These are phyloP conservation scores for Sextonia rubra DNA, from an alignment of 164 flowering plant genomes.

Conservation along the genomic window DNA sequence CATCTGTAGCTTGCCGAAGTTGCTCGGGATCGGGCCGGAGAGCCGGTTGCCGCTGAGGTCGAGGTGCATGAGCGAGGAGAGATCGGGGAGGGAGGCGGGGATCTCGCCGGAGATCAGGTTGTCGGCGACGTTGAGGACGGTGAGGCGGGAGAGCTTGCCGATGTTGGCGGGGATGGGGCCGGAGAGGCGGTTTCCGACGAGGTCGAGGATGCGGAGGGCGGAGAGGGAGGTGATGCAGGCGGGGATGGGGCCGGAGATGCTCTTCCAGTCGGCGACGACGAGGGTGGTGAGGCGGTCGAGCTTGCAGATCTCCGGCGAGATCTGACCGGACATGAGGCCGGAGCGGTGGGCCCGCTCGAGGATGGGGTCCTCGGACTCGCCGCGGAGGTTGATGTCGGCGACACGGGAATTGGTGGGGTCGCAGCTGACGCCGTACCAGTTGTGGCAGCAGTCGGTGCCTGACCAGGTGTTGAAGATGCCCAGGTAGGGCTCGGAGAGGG, in stretches of 20 bases:
- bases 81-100: conserved; percentile 47
- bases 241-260: conserved; percentile 67
- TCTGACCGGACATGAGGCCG: conserved; percentile 77
- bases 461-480: conserved; percentile 86
- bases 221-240: conserved; percentile 50
- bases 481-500: conserved; percentile 56
- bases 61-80: conserved; percentile 59
- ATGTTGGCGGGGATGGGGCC: conserved; percentile 60
- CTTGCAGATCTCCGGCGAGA: conserved; percentile 68
- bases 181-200: conserved; percentile 62
- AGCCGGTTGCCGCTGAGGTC: conserved; percentile 66
- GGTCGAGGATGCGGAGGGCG: conserved; percentile 57
- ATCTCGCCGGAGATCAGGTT: conserved; percentile 63
- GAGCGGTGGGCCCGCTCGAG: conserved; percentile 52
- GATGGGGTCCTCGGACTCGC: conserved; percentile 81
- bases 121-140: conserved; percentile 78
- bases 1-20: conserved; percentile 54
- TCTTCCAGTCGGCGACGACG: conserved; percentile 61
- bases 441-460: conserved; percentile 69
- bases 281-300: conserved; percentile 57
- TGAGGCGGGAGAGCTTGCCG: conserved; percentile 51
- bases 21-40: conserved; percentile 48
- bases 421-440: conserved; percentile 88
- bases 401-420: conserved; percentile 57
- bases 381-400: conserved; percentile 74